These are phyloP conservation scores for Polychaeton citri DNA, from an alignment of 2,329 filamentous ascomycete species.

Conservation along the genomic window DNA sequence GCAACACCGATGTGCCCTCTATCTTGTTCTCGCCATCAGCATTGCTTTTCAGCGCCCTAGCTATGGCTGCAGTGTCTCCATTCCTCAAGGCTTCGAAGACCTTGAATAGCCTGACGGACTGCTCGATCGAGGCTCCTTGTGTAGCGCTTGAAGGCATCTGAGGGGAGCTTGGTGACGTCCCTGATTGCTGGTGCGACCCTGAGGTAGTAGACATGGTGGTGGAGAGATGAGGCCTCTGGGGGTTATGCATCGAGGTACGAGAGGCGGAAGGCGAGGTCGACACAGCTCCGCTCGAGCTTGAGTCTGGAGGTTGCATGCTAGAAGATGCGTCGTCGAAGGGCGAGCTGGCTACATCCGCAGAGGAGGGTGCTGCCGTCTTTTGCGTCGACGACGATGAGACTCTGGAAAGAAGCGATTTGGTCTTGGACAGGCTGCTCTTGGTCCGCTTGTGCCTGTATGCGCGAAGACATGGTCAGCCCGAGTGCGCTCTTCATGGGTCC, in stretches of 20 bases:
- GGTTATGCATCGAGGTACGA: constrained; percentile 12
- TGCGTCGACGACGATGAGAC: background rate
- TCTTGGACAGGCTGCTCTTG: background rate
- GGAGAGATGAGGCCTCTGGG: constrained; percentile 17
- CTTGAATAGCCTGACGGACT: constrained; percentile 87
- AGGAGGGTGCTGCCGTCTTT: background rate
- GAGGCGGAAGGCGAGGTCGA: constrained; percentile 1
- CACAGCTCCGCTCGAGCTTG: background rate
- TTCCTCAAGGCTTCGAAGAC: constrained; percentile 84
- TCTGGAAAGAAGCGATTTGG: background rate
- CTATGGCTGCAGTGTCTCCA: constrained; percentile 82
- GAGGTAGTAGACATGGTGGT: constrained; percentile 21
- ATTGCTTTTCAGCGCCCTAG: constrained; percentile 57
- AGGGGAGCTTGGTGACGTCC: constrained; percentile 6
- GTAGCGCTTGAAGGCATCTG: constrained; percentile 12
- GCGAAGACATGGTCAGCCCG: too few relatives aligned
- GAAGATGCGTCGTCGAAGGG: background rate
- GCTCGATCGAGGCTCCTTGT: constrained; percentile 52
- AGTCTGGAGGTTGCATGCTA: constrained; percentile 1
- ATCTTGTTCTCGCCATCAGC: constrained; percentile 32
- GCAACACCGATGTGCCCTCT: constrained; percentile 79
- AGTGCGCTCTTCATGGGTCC: too few relatives aligned
- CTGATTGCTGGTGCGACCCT: constrained; percentile 1
- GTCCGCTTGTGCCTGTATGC: background rate
- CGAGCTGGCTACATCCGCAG: background rate